These are phyloP conservation scores for Colletotrichum truncatum DNA, from an alignment of 2,329 filamentous ascomycete genomes.

Conservation along the genomic window DNA sequence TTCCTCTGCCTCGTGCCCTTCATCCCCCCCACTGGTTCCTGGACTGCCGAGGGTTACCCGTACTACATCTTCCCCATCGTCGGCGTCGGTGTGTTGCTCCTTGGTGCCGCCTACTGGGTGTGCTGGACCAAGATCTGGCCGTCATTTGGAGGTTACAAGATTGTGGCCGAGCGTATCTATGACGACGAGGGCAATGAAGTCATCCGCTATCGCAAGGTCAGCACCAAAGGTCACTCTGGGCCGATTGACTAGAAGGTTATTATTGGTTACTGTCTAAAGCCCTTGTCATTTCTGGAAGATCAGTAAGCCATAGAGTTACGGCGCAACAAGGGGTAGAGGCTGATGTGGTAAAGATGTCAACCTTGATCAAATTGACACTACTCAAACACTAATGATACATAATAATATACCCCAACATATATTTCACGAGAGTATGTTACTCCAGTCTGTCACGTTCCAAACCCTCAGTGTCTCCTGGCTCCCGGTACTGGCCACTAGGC, in stretches of 20 bases:
- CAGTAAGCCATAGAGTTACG: too few species aligned
- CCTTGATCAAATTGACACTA: neutral
- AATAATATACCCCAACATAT: too few species aligned
- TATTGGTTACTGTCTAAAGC: too few species aligned
- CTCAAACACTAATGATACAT: neutral
- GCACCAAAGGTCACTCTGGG: neutral
- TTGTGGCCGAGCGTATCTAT: conserved; percentile 53
- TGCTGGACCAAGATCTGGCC: conserved; percentile 62
- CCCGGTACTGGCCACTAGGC: conserved; percentile 37
- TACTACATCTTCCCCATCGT: conserved; percentile 67
- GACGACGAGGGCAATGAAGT: conserved; percentile 51
- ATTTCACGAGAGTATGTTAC: too few species aligned
- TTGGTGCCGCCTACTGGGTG: conserved; percentile 62
- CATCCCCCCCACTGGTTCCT: conserved; percentile 59
- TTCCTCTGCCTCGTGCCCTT: conserved; percentile 64
- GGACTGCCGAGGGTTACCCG: conserved; percentile 59
- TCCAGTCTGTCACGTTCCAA: conserved; percentile 9
- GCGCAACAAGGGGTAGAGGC: too few species aligned
- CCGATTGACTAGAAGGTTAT: conserved; percentile 1
- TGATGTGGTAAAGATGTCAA: too few species aligned
- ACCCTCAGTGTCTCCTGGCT: conserved; percentile 45
- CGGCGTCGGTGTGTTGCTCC: conserved; percentile 58
- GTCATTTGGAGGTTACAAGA: conserved; percentile 56
- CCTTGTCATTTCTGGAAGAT: neutral
- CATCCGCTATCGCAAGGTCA: conserved; percentile 49